phyloP scores from a whole-genome alignment of 768 basidiomycete genomes.

The Hortiboletus flavorubellus region DNA sequence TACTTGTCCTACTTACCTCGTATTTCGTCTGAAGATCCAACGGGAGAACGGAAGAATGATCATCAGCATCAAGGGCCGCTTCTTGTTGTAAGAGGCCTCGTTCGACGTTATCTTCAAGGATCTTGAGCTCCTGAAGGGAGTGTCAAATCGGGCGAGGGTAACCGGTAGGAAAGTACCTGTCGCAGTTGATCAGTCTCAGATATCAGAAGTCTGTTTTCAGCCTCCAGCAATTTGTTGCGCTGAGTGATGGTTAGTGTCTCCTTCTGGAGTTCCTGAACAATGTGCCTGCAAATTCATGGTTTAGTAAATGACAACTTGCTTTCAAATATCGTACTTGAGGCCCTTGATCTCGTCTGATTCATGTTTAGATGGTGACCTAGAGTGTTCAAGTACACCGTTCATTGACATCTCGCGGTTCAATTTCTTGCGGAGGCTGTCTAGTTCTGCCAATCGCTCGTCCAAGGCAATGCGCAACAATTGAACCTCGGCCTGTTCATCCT shows the following conservation, averaged over 20 bases:
- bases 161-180: conserved; percentile 44
- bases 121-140: conserved; percentile 58
- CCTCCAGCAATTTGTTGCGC: conserved; percentile 66
- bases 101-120: conserved; percentile 74
- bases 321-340: conserved; percentile 54
- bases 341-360: conserved; percentile 72
- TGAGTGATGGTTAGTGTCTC: conserved; percentile 65
- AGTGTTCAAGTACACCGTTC: conserved; percentile 33
- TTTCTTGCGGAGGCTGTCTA: conserved; percentile 57
- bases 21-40: conserved; percentile 43
- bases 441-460: conserved; percentile 44
- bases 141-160: background rate
- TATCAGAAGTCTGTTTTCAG: conserved; percentile 69
- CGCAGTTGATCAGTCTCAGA: conserved; percentile 61
- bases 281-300: conserved; percentile 49
- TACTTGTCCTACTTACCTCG: conserved; percentile 44
- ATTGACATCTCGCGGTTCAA: conserved; percentile 55
- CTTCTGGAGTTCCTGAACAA: conserved; percentile 84
- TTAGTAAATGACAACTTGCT: conserved; percentile 1
- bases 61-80: conserved; percentile 31
- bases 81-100: conserved; percentile 54
- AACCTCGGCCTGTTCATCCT: conserved; percentile 31
- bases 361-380: conserved; percentile 44
- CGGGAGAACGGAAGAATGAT: conserved; percentile 10
- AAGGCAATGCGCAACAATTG: conserved; percentile 31